Base-by-base conservation (phyloP, 257 asterid species). In the Cordia subcordata region DNA sequence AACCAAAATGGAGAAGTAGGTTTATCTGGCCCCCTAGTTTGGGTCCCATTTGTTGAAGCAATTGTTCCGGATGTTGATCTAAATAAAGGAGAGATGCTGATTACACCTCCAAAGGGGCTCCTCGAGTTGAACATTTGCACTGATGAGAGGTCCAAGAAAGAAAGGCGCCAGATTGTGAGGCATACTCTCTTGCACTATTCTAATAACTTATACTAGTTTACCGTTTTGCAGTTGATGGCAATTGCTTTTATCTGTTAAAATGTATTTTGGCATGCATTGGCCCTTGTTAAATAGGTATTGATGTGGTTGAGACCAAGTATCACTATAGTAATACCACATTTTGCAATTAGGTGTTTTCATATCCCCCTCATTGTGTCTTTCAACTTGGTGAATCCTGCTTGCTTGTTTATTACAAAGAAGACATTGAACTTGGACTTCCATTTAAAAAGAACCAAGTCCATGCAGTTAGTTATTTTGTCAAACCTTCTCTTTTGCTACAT, bases 91-190 rank as follows among this genome's bases (percentile, higher is more conserved):
- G 96, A 88, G 75, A 86, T 92, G 95, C 62, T 81, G 70, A 88
- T 92, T 74, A 92, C 95, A 60, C 99, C 99, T 68, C 99, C 99
- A 19, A 85, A 86, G 78, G 99, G 99, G 64, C 95, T 92, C 51
- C 73, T 92, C 63, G 95, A 84, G 68, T 76, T 92, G 72, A 92
- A 92, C 66, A 58, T 92, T 50, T 95, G 94, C 62, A 27, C 85
- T 53, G 79, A 86, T 68, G 95, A 79, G 67, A 88, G 77, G 75
- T 75, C 94, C 82, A 92, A 92, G 86, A 92, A 88, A 84, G 97
- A 92, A 79, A 92, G 99, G 72, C 96, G 96, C 11, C 93, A 84
- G 77, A 82, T 84, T 79, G 99, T 92, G 82, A 92, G 99, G 66
- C 70, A 71, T 57, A 66, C 68, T 63, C 52, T 42, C 46, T 65